phyloP scores from a whole-genome alignment of 257 asterid species.

The Solanum paucissectum region DNA sequence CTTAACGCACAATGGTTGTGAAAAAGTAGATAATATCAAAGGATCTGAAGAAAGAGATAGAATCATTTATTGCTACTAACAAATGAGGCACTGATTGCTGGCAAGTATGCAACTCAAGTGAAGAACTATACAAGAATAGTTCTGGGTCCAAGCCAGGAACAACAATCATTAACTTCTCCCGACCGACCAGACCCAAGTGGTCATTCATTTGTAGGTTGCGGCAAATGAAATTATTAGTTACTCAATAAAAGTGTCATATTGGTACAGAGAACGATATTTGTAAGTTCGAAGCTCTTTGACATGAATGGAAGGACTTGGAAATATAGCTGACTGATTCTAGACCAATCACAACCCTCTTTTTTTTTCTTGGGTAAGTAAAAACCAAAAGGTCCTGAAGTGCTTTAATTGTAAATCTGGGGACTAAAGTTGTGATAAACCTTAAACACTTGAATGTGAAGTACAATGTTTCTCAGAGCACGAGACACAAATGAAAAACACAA shows the following conservation, averaged over 20 bases:
- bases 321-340: not conserved
- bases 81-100: not conserved
- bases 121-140: not conserved
- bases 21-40: not conserved
- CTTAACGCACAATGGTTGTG: not conserved
- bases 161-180: not conserved
- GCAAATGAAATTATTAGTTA: not conserved
- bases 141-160: not conserved
- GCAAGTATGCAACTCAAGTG: not conserved
- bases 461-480: not conserved
- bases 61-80: not conserved
- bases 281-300: not conserved
- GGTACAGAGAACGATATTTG: not conserved
- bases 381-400: not conserved
- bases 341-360: not conserved
- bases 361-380: not conserved
- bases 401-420: not conserved
- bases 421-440: not conserved
- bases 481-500: not conserved
- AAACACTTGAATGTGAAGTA: not conserved
- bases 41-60: not conserved
- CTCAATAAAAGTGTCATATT: not conserved
- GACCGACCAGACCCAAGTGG: not conserved
- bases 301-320: not conserved
- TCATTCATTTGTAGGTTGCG: not conserved